A percentile compares a stretch with the other conserved stretches of the same genome.
These are phyloP conservation scores for Rhododendron williamsianum DNA, from an alignment of 148 eudicot genomes.

Conservation along the genomic window DNA sequence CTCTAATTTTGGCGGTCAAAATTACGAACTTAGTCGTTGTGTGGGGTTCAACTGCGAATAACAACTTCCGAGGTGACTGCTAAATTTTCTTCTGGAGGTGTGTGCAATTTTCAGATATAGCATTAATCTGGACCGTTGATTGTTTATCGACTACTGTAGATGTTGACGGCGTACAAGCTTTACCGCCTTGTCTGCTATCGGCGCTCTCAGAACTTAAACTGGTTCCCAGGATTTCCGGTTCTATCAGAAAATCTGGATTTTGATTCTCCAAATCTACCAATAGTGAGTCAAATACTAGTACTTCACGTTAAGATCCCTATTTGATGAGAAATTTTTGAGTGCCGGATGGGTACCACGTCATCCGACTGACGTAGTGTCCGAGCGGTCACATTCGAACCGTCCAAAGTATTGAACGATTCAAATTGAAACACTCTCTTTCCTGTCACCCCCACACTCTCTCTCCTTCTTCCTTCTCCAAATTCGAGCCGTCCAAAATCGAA, in stretches of 20 bases:
- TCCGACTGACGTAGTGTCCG: too few species aligned
- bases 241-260: neutral
- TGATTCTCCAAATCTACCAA: neutral
- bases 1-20: neutral
- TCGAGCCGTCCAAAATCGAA: too few species aligned
- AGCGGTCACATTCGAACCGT: accelerated
- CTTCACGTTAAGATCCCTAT: too few species aligned
- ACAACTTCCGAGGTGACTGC: neutral
- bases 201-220: slow-evolving; percentile 13
- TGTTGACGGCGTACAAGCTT: neutral
- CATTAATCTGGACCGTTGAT: neutral
- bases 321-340: too few species aligned
- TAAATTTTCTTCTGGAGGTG: neutral
- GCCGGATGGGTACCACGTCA: too few species aligned
- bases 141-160: neutral
- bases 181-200: neutral
- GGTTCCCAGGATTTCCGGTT: slow-evolving; percentile 7
- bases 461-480: too few species aligned
- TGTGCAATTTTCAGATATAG: neutral
- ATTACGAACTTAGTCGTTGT: neutral
- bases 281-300: slow-evolving; percentile 7
- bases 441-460: too few species aligned
- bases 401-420: too few species aligned
- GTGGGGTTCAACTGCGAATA: neutral
- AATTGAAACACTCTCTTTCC: too few species aligned